Evolutionary conservation across 2,329 filamentous ascomycete genomes (phyloP).

Genomic region (Fonsecaea nubica): DNA sequence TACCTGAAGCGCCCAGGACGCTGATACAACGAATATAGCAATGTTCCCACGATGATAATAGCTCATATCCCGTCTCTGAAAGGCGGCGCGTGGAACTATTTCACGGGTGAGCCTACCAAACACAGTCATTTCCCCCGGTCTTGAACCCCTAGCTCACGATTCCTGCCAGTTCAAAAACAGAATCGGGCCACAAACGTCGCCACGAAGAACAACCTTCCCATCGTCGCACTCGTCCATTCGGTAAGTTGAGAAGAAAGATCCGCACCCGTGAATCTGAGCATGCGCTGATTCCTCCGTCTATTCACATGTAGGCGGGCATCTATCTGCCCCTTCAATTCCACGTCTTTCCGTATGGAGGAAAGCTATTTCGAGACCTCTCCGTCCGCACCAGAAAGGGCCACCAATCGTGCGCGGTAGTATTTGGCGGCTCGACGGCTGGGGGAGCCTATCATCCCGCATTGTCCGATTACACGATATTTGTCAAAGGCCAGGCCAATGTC

Average conservation of each 20-base stretch:
- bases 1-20: not conserved
- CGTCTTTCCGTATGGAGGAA: conserved; percentile 53
- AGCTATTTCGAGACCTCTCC: conserved; percentile 53
- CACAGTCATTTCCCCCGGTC: conserved; percentile 35
- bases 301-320: conserved; percentile 40
- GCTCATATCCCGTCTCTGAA: conserved; percentile 53
- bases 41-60: conserved; percentile 34
- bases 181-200: conserved; percentile 46
- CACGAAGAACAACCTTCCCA: conserved; percentile 49
- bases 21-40: not conserved
- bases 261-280: not conserved
- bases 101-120: conserved; percentile 46
- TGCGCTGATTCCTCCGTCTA: not conserved
- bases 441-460: conserved; percentile 52
- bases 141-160: not conserved
- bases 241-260: conserved; percentile 30
- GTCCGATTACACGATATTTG: conserved; percentile 54
- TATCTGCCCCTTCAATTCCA: conserved; percentile 54
- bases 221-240: conserved; percentile 52
- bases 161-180: not conserved
- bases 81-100: conserved; percentile 54
- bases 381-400: conserved; percentile 48
- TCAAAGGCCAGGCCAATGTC: conserved; percentile 53
- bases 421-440: conserved; percentile 54
- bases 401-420: conserved; percentile 53